These are phyloP conservation scores for Leishmania amazonensis DNA, from an alignment of 208 protist species.

Conservation along the genomic window DNA sequence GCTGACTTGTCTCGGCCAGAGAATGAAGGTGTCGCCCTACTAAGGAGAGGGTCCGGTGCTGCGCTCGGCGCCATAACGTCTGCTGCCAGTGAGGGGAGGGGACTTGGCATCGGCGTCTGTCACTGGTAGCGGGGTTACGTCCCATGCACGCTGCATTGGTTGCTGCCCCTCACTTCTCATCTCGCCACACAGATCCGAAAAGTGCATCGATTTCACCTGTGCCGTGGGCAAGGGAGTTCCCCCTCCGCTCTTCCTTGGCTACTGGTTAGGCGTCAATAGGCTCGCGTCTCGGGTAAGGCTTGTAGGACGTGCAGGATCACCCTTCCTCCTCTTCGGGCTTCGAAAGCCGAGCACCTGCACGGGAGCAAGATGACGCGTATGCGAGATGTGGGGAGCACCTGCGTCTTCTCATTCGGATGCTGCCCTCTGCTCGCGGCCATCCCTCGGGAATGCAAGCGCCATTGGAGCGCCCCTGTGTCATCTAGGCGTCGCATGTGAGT, in stretches of 20 bases:
- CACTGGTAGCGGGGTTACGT: too few species aligned
- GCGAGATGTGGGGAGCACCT: background rate
- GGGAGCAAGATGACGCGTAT: background rate
- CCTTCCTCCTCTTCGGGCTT: background rate
- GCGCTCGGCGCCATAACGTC: too few species aligned
- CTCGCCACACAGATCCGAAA: background rate
- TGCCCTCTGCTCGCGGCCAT: background rate
- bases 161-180: background rate
- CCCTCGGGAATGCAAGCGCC: background rate
- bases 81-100: too few species aligned
- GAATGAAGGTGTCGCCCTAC: conserved; percentile 11
- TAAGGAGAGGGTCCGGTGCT: too few species aligned
- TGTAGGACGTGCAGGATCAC: background rate
- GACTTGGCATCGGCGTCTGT: too few species aligned
- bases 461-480: background rate
- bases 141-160: too few species aligned
- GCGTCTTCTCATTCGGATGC: background rate
- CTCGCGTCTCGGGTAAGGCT: background rate
- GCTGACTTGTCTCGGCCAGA: conserved; percentile 27
- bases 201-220: too few species aligned
- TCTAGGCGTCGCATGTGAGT: background rate
- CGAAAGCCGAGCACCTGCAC: background rate
- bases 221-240: background rate
- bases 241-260: background rate
- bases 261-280: background rate